A percentile compares a stretch with the other conserved stretches of the same genome.
Conservation (phyloP, 2,329 filamentous ascomycete genomes). For the Cladosporium sp. region DNA sequence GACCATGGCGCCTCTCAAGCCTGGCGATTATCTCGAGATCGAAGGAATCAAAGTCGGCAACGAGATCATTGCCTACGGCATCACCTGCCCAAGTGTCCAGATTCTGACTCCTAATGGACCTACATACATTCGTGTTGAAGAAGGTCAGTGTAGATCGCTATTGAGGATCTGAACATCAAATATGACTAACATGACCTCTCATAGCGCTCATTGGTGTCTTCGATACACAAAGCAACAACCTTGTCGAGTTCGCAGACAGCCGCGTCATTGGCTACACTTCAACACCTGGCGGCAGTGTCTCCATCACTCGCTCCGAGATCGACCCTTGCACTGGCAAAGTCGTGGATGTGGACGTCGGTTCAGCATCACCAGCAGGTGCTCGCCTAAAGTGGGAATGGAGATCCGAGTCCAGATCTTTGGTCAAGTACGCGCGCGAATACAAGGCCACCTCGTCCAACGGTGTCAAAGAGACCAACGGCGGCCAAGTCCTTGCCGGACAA, state of each 20-base stretch:
- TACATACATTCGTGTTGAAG: conserved; percentile 41
- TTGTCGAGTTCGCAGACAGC: conserved; percentile 31
- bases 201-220: conserved; percentile 37
- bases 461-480: conserved; percentile 32
- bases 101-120: conserved; percentile 30
- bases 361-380: conserved; percentile 26
- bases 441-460: conserved; percentile 33
- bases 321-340: conserved; percentile 41
- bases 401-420: conserved; percentile 23
- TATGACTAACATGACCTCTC: not conserved
- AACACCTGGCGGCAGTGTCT: conserved; percentile 33
- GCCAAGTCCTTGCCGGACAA: conserved; percentile 36
- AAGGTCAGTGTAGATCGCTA: conserved; percentile 15
- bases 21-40: conserved; percentile 41
- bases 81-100: conserved; percentile 38
- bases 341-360: conserved; percentile 34
- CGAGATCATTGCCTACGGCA: conserved; percentile 37
- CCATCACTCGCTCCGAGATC: conserved; percentile 39
- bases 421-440: conserved; percentile 41
- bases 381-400: conserved; percentile 32
- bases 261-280: conserved; percentile 36
- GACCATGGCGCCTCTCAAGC: conserved; percentile 39
- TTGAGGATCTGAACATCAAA: too few species aligned
- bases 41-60: conserved; percentile 32
- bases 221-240: conserved; percentile 30